Conservation (phyloP, 1,284 basidiomycete genomes). For the Tylopilus orsonianus region DNA sequence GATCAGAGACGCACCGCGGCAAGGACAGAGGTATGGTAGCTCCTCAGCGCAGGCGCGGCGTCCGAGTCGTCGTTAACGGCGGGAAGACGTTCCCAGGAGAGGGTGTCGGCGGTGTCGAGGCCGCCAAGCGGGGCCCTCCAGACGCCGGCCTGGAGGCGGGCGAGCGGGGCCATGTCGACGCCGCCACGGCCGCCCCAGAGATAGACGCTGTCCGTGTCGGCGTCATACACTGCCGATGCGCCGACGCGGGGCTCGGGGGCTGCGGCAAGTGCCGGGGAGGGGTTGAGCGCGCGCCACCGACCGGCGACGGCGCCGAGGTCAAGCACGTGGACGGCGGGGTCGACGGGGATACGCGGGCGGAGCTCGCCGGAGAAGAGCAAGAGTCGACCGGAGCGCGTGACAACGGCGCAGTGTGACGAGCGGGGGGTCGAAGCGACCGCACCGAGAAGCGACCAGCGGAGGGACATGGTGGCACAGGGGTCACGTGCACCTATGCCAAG, state of each 20-base stretch:
- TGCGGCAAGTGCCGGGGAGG: constrained; percentile 3
- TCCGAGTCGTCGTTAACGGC: constrained; percentile 18
- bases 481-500: too few species aligned
- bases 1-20: constrained; percentile 2
- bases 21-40: constrained; percentile 24
- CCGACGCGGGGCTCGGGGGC: constrained; percentile 37
- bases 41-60: constrained; percentile 18
- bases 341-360: constrained; percentile 41
- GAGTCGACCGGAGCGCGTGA: constrained; percentile 27
- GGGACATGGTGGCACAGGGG: constrained; percentile 19
- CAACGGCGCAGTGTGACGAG: constrained; percentile 31
- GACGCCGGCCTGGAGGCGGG: constrained; percentile 30
- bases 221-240: constrained; percentile 32
- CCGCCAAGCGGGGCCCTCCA: constrained; percentile 26
- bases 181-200: constrained; percentile 47
- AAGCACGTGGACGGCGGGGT: constrained; percentile 32
- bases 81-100: constrained; percentile 23
- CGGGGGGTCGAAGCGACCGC: constrained; percentile 13
- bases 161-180: constrained; percentile 38
- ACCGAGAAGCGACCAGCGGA: constrained; percentile 23
- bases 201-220: constrained; percentile 32
- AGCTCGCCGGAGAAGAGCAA: constrained; percentile 43
- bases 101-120: not conserved
- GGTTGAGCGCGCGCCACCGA: constrained; percentile 6
- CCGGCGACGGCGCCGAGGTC: constrained; percentile 11